A percentile compares a stretch with the other conserved stretches of the same genome.
phyloP scores from a whole-genome alignment of 208 protist species.

The Acanthamoeba triangularis region DNA sequence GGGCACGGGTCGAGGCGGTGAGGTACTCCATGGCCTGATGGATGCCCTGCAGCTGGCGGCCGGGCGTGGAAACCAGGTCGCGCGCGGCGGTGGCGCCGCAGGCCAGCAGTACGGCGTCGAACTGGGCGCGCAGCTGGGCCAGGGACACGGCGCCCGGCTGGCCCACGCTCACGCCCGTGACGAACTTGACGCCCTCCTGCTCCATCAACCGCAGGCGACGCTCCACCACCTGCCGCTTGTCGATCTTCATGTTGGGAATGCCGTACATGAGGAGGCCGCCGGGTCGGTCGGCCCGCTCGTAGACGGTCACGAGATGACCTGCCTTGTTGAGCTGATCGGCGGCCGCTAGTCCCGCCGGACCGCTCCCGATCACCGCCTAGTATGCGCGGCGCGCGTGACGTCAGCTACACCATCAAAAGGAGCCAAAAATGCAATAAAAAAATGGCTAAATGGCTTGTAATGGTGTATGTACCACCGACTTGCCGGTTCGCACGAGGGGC shows the following conservation, averaged over 20 bases:
- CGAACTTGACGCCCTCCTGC: slow-evolving; percentile 88
- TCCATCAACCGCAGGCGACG: slow-evolving; percentile 89
- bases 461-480: not conserved
- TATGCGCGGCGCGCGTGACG: too few relatives aligned
- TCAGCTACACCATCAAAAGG: too few relatives aligned
- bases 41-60: slow-evolving; percentile 89
- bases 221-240: slow-evolving; percentile 89
- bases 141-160: slow-evolving; percentile 66
- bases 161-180: slow-evolving; percentile 78
- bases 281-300: slow-evolving; percentile 89
- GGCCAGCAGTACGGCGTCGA: slow-evolving; percentile 90
- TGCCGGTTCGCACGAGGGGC: slow-evolving; percentile 86
- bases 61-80: slow-evolving; percentile 88
- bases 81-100: slow-evolving; percentile 90
- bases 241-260: slow-evolving; percentile 93
- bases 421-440: too few relatives aligned
- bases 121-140: slow-evolving; percentile 70
- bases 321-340: slow-evolving; percentile 92
- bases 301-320: slow-evolving; percentile 92
- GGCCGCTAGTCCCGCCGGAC: slow-evolving; percentile 92
- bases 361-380: slow-evolving; percentile 91
- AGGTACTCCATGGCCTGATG: slow-evolving; percentile 94
- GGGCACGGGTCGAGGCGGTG: slow-evolving; percentile 75
- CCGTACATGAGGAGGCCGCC: slow-evolving; percentile 94
- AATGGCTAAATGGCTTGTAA: too few relatives aligned